Evolutionary conservation across 2,329 filamentous ascomycete genomes (phyloP).

Genomic region (Pseudophaeomoniella oleicola): DNA sequence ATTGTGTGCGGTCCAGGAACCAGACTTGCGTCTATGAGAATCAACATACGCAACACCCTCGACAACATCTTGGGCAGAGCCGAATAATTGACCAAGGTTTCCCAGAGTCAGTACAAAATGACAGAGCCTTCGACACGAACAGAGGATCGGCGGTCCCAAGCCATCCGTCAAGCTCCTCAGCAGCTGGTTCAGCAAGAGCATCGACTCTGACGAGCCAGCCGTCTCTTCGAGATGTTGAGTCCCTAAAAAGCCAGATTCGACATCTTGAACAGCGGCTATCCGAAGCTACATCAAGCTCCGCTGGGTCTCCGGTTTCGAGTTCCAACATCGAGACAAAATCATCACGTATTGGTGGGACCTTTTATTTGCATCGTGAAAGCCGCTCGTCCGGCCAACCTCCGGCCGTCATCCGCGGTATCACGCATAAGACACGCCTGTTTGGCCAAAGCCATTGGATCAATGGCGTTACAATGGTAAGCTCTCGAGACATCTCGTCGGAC

Average conservation of each 20-base stretch:
- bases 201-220: slow-evolving; percentile 8
- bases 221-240: slow-evolving; percentile 17
- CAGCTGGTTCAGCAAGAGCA: slow-evolving; percentile 4
- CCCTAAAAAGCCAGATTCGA: slow-evolving; percentile 19
- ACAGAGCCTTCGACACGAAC: slow-evolving; percentile 3
- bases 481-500: too few relatives aligned
- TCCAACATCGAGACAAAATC: slow-evolving; percentile 22
- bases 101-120: slow-evolving; percentile 1
- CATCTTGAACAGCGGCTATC: slow-evolving; percentile 8
- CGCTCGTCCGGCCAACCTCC: slow-evolving; percentile 16
- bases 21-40: slow-evolving; percentile 38
- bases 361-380: slow-evolving; percentile 28
- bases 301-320: slow-evolving; percentile 8
- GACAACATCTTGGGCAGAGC: slow-evolving; percentile 1
- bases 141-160: slow-evolving; percentile 5
- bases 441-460: slow-evolving; percentile 40
- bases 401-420: slow-evolving; percentile 26
- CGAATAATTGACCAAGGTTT: neutral
- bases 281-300: slow-evolving; percentile 6
- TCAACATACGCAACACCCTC: slow-evolving; percentile 6
- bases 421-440: slow-evolving; percentile 42
- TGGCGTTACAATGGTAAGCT: slow-evolving; percentile 6
- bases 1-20: slow-evolving; percentile 43
- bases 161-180: slow-evolving; percentile 4
- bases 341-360: slow-evolving; percentile 26